Conservation (phyloP, 805 yeast species). For the Saccharomyces eubayanus region DNA sequence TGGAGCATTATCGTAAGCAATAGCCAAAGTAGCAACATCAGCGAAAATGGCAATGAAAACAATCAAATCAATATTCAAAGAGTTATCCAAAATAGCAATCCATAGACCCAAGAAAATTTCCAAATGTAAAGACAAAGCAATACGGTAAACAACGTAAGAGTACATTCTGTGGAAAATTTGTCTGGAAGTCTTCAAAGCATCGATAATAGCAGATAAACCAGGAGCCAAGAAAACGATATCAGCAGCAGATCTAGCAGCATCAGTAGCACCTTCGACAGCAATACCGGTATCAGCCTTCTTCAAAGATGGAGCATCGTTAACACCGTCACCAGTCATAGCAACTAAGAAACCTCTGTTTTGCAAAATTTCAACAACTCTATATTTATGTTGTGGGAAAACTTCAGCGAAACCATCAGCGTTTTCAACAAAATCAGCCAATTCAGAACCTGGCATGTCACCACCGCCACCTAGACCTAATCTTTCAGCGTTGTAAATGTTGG, state of each 20-base stretch:
- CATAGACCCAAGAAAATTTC: slow-evolving; percentile 92
- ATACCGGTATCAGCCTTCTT: slow-evolving; percentile 95
- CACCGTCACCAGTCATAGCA: slow-evolving; percentile 99
- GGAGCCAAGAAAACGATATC: slow-evolving; percentile 94
- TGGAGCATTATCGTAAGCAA: slow-evolving; percentile 97
- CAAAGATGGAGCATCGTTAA: slow-evolving; percentile 94
- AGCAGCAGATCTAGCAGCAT: slow-evolving; percentile 95
- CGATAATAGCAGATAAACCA: slow-evolving; percentile 90
- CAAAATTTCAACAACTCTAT: slow-evolving; percentile 89
- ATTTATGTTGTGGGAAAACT: slow-evolving; percentile 97
- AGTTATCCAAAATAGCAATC: slow-evolving; percentile 87
- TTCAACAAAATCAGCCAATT: slow-evolving; percentile 93
- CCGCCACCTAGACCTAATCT: slow-evolving; percentile 93
- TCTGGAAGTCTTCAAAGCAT: slow-evolving; percentile 89
- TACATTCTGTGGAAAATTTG: slow-evolving; percentile 99
- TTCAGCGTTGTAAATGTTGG: slow-evolving; percentile 94
- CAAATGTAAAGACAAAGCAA: slow-evolving; percentile 89
- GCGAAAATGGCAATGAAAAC: slow-evolving; percentile 97
- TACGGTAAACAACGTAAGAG: slow-evolving; percentile 96
- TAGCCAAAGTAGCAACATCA: slow-evolving; percentile 93
- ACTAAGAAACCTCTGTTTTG: slow-evolving; percentile 94
- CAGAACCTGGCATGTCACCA: slow-evolving; percentile 95
- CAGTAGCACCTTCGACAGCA: slow-evolving; percentile 97
- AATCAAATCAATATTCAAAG: slow-evolving; percentile 82
- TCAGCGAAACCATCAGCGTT: slow-evolving; percentile 98